Conservation (phyloP, 2,329 filamentous ascomycete genomes). For the Mycosphaerella arachidis region DNA sequence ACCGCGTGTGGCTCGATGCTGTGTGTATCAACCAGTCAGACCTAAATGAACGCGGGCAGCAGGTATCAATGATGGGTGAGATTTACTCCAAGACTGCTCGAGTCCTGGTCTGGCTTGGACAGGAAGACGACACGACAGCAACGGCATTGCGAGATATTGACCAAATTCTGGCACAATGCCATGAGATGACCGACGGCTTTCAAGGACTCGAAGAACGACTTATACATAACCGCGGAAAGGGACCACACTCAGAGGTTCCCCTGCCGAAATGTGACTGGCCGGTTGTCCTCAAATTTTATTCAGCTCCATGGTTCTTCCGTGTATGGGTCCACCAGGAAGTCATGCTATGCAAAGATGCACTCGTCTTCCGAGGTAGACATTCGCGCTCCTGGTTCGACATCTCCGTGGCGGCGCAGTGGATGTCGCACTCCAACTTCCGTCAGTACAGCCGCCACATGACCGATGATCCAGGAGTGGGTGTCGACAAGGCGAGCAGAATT, state of each 20-base stretch:
- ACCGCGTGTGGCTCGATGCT: constrained; percentile 12
- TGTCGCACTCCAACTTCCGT: not conserved
- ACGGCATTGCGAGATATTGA: not conserved
- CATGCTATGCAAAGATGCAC: constrained; percentile 1
- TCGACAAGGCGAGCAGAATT: constrained; percentile 2
- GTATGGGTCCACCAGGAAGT: constrained; percentile 11
- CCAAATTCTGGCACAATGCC: constrained; percentile 3
- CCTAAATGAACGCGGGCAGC: constrained; percentile 4
- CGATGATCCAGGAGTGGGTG: not conserved
- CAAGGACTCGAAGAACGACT: not conserved
- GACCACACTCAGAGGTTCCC: not conserved
- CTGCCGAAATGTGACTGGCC: constrained; percentile 2
- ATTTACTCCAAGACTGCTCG: constrained; percentile 5
- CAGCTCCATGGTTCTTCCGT: constrained; percentile 1
- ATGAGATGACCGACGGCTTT: not conserved
- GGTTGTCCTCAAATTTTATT: not conserved
- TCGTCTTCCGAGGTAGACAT: not conserved
- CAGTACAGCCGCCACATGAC: not conserved
- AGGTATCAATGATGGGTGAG: constrained; percentile 14
- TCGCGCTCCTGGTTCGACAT: constrained; percentile 1
- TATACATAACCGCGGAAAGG: not conserved
- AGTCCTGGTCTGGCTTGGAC: constrained; percentile 13
- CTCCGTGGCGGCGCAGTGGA: constrained; percentile 8
- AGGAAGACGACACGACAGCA: not conserved
- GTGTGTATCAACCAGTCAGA: constrained; percentile 18